Evolutionary conservation across 202 grass and related monocot species (phyloP), one percentile per base, ranked within the genome.

Genomic region (Carex sylvatica): DNA sequence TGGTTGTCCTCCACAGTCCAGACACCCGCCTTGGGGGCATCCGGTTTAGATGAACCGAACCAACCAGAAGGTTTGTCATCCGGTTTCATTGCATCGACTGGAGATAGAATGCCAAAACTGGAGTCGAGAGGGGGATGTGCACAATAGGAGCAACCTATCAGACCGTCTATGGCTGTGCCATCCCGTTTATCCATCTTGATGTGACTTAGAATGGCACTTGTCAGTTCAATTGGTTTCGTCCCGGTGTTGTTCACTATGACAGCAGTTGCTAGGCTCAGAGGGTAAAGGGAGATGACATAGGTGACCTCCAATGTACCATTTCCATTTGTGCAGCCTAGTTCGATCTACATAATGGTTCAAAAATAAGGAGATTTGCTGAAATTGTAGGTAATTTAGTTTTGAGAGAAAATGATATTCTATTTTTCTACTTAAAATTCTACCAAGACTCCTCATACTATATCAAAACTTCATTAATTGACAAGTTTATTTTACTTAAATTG

Each of bases 281-380:
- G 80, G 66, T 88, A 98, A 73, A 98, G 92, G 20, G 95, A 93
- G 38, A 98, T 88, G 35, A 95, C 92, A 84, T 93, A 98, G 28
- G 95, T 87, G 46, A 98, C 67, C 31, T 95, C 92, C 66, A 95
- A 88, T 49, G 89, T 92, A 38, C 90, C 82, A 10, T 76, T 80
- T 12, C 72, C 91, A 80, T 89, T 91, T 1, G 46, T 78, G 90
- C 95, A 90, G 38, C 89, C 92, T 76, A 98, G 83, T 86, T 98
- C 95, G 30, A 98, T 88, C 90, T 96, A 59, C 47, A 19, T 11
- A 36, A 35, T 11, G 14, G 1, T 35, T 35, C 1, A 77, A 35
- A 35, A 14, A 22, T 22, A n/a, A 54, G 11, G 14, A n/a, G 6
- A 19, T 19, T 77, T 56, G 26, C 73, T 77, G 9, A 28, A 58